A percentile compares a stretch with the other conserved stretches of the same genome.
Conservation (phyloP, 306 rosid genomes). For the Cajanus cajan region DNA sequence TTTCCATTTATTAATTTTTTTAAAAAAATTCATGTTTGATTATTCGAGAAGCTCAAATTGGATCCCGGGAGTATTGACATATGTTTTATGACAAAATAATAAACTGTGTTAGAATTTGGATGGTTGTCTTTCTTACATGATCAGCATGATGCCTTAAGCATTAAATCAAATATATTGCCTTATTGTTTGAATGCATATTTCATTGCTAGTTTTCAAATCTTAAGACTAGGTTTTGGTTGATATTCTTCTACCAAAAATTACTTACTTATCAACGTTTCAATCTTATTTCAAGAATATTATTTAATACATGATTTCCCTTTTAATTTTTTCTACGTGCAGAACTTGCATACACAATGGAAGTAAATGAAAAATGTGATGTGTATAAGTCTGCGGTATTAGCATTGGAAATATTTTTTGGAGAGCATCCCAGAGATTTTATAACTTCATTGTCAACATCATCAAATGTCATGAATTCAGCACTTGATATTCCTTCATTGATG, state of each 20-base stretch:
- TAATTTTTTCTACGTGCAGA: neutral
- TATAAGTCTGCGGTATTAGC: slow-evolving; percentile 14
- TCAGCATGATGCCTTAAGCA: neutral
- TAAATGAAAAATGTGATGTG: slow-evolving; percentile 5
- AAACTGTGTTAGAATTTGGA: neutral
- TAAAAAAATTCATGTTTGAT: slow-evolving; percentile 11
- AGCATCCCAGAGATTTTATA: slow-evolving; percentile 15
- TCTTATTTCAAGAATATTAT: no score
- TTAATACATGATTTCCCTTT: neutral
- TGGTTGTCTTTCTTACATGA: slow-evolving; percentile 1
- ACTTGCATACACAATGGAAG: neutral
- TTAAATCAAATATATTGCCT: neutral
- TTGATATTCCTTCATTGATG: no score
- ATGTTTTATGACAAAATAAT: slow-evolving; percentile 6
- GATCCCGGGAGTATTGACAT: neutral
- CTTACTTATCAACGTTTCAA: no score
- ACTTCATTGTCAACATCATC: neutral
- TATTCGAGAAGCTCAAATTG: slow-evolving; percentile 16
- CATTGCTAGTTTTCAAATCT: neutral
- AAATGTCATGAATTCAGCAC: no score
- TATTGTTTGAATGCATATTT: neutral
- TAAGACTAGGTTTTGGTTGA: no score
- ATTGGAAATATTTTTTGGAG: slow-evolving; percentile 8
- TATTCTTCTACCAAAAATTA: no score
- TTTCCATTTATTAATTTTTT: neutral